Evolutionary conservation across 2,329 filamentous ascomycete species (phyloP), one percentile per base, ranked within the genome.

Genomic region (Alternaria sp.): DNA sequence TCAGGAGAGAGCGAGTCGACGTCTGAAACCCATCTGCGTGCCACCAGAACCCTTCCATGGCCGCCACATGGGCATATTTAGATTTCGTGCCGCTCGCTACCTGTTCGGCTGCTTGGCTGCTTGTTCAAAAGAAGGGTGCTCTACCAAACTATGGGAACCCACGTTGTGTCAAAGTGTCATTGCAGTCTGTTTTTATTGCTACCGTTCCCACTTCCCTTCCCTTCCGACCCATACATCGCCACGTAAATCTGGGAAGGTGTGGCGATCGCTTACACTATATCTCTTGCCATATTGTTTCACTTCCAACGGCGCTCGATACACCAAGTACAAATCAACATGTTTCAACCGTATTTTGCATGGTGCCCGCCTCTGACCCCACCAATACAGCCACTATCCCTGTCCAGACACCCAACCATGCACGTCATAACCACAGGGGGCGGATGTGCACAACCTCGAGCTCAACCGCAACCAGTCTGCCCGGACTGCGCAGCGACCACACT

Each of bases 1-100:
- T 77, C 74, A 77, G 67, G 41, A 43, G 38, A 41, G 62, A 66
- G 48, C 63, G 68, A 65, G 61, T 53, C 49, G 42, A 54, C 51
- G 47, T 61, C 68, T 75, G 74, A 76, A 75, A 75, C 74, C 36
- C 66, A 55, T 55, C 65, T 46, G 57, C 44, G 63, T 66, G 62
- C 64, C 71, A 67, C 66, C 60, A 63, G 32, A 57, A 62, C 63
- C 47, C 56, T 66, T 64, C 59, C 55, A 62, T 61, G 59, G 54
- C 66, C 59, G 61, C 64, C 65, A 60, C 64, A 54, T 57, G 47
- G 49, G 59, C 60, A 26, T 30, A 32, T 51, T 34, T 22, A 43
- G 51, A 52, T 56, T 32, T 39, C 41, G 47, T 47, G 34, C 60
- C 60, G 60, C 47, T 39, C 34, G 16, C 36, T 41, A 53, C 32